Percentiles rank a stretch among this genome's conserved stretches.
These are phyloP conservation scores for Botrytis porri DNA, from an alignment of 2,329 filamentous ascomycete species.

Conservation along the genomic window DNA sequence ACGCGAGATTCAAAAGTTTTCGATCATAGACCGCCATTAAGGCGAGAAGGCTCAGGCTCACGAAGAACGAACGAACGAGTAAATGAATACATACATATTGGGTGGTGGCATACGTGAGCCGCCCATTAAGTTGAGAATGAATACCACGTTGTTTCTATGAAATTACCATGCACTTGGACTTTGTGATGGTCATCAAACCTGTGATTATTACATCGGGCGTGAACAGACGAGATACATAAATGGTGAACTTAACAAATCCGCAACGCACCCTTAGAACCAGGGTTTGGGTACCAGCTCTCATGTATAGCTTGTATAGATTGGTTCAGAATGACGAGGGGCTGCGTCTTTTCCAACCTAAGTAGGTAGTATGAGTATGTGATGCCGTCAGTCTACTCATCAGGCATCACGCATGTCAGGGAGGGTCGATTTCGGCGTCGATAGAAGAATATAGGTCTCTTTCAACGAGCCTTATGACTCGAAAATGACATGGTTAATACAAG, in stretches of 20 bases:
- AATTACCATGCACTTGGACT: background rate
- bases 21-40: conserved; percentile 23
- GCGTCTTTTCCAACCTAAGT: background rate
- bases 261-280: background rate
- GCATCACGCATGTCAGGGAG: background rate
- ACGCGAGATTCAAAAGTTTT: conserved; percentile 20
- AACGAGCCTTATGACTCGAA: background rate
- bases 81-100: background rate
- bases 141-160: background rate
- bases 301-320: background rate
- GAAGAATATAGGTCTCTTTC: background rate
- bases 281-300: background rate
- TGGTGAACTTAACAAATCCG: background rate
- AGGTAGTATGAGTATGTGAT: background rate
- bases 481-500: background rate
- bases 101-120: conserved; percentile 7
- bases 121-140: conserved; percentile 8
- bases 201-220: background rate
- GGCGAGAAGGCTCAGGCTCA: conserved; percentile 24
- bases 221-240: background rate
- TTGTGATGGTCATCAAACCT: background rate
- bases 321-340: background rate
- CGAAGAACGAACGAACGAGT: conserved; percentile 6
- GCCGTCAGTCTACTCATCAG: background rate
- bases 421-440: background rate